These are phyloP conservation scores for Chalciporus pseudorubinellus DNA, from an alignment of 768 basidiomycete species.

Conservation along the genomic window DNA sequence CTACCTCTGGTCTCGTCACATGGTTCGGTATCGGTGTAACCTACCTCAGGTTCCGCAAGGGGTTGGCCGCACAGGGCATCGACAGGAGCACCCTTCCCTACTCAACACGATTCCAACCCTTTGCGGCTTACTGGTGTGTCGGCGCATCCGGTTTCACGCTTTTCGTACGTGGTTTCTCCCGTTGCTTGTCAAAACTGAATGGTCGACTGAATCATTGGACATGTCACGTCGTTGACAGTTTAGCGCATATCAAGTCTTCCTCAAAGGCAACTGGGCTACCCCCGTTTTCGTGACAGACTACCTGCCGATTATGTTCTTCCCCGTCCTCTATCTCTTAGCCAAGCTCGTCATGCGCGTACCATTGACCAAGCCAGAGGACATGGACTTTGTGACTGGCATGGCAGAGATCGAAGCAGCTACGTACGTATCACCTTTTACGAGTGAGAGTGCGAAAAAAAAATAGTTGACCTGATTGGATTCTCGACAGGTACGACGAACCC, in stretches of 20 bases:
- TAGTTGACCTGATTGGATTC: neutral
- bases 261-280: conserved; percentile 37
- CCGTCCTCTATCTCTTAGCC: conserved; percentile 40
- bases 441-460: neutral
- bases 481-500: conserved; percentile 26
- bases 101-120: conserved; percentile 40
- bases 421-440: conserved; percentile 10
- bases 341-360: conserved; percentile 16
- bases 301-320: conserved; percentile 43
- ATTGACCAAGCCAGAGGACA: conserved; percentile 10
- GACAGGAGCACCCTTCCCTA: conserved; percentile 48
- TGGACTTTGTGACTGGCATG: conserved; percentile 27
- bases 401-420: conserved; percentile 30
- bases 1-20: conserved; percentile 41
- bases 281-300: conserved; percentile 44
- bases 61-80: conserved; percentile 49
- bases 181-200: no score
- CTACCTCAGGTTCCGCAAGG: conserved; percentile 47
- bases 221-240: conserved; percentile 25
- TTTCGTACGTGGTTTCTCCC: conserved; percentile 30
- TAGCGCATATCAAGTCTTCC: conserved; percentile 42
- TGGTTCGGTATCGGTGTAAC: conserved; percentile 47
- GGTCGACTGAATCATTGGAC: no score
- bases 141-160: conserved; percentile 28
- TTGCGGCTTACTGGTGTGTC: conserved; percentile 37